Conservation (phyloP, 495 filamentous ascomycete genomes). For the Terfezia boudieri region DNA sequence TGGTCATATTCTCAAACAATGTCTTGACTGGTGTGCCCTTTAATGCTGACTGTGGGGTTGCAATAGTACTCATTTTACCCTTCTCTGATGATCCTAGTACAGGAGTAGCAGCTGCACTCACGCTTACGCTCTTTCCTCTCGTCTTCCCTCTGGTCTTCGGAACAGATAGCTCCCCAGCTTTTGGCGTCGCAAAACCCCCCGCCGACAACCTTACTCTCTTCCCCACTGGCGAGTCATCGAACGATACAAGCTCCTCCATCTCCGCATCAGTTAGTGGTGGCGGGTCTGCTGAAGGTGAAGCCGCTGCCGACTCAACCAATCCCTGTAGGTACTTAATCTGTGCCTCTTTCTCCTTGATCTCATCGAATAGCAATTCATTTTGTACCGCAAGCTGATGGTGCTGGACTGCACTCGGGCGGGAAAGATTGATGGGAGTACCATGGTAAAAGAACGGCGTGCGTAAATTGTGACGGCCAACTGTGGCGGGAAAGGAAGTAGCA, state of each 20-base stretch:
- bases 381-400: slow-evolving; percentile 9
- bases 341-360: slow-evolving; percentile 13
- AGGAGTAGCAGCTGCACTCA: slow-evolving; percentile 4
- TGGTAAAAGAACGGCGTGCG: neutral
- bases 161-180: neutral
- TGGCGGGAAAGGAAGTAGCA: neutral
- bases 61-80: slow-evolving; percentile 7
- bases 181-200: neutral
- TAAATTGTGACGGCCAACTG: neutral
- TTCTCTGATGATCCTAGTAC: slow-evolving; percentile 4
- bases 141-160: neutral
- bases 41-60: slow-evolving; percentile 1
- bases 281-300: neutral
- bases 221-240: slow-evolving; percentile 16
- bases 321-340: slow-evolving; percentile 12
- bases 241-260: slow-evolving; percentile 10
- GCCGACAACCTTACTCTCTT: slow-evolving; percentile 8
- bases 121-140: neutral
- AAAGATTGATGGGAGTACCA: neutral
- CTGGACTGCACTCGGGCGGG: neutral
- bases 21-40: slow-evolving; percentile 9
- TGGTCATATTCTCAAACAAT: slow-evolving; percentile 6
- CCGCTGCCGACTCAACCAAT: slow-evolving; percentile 7
- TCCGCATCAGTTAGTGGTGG: neutral
- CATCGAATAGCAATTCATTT: slow-evolving; percentile 9